Base-by-base conservation (phyloP, 2,329 filamentous ascomycete species). In the Sporothrix dimorphospora region DNA sequence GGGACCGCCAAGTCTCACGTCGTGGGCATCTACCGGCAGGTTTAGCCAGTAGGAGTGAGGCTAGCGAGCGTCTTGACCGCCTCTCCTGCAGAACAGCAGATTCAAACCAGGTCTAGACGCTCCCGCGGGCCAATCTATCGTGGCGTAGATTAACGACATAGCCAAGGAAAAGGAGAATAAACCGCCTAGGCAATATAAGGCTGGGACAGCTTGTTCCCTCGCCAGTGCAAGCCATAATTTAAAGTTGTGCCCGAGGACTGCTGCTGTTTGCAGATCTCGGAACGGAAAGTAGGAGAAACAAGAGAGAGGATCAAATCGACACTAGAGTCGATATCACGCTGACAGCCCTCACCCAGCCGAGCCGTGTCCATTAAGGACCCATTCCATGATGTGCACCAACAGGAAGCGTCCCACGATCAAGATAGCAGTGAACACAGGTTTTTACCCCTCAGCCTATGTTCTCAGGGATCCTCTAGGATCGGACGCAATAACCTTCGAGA, bases 1-100 rank as follows among this genome's bases (percentile, higher is more conserved):
- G 57, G 57, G 57, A 38, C 57, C 57, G 30, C 57, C 57, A 40
- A 61, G 57, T 61, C 57, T n/a, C 34, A 61, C 57, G 16, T 8
- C 19, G 30, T 30, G 19, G 30, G 30, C 55, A 59, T 59, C 57
- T 61, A 16, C 57, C 57, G 57, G 57, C 57, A 40, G 34, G 19
- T 61, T 61, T 61, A 61, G 30, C 57, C 57, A 40, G 30, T 40
- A 55, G 57, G 57, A 59, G 11, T 4, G 19, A 19, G 16, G 55
- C 30, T 27, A 11, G 12, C 4, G 38, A n/a, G 30, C 30, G 16
- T 14, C 16, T 19, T 19, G 55, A 59, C 38, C 55, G 30, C 55
- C 55, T 14, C 11, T 1, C 51, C 16, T 21, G 30, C 30, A n/a
- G 55, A 40, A n/a, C n/a, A n/a, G n/a, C n/a, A n/a, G 30, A 34